Conservation (phyloP, 768 basidiomycete species). For the Agaricus subrufescens region DNA sequence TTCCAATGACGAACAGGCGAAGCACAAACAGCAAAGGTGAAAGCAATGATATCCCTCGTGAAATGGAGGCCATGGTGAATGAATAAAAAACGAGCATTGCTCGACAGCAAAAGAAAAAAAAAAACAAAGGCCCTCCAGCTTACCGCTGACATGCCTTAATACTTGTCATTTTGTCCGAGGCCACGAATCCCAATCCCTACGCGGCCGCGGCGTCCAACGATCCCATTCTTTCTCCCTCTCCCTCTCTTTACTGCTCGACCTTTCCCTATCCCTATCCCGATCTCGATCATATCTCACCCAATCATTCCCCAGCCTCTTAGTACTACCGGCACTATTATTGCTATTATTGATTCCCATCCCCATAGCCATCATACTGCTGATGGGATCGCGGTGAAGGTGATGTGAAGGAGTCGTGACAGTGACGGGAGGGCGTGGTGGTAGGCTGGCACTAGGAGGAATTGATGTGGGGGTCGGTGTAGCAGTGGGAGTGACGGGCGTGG, state of each 20-base stretch:
- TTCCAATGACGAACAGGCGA: too few relatives aligned
- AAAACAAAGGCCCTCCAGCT: too few relatives aligned
- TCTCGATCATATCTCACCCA: not conserved
- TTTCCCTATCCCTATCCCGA: not conserved
- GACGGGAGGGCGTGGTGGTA: not conserved
- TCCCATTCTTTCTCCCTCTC: constrained; percentile 1
- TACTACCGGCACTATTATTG: not conserved
- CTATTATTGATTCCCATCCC: not conserved
- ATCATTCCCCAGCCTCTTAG: not conserved
- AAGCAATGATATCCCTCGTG: too few relatives aligned
- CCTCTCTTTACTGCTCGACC: not conserved
- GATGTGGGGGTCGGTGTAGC: not conserved
- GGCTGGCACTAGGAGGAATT: not conserved
- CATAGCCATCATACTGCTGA: constrained; percentile 4
- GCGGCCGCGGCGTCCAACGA: not conserved
- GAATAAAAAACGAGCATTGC: too few relatives aligned
- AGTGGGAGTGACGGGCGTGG: not conserved
- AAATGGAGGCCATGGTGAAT: too few relatives aligned
- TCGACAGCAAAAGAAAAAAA: too few relatives aligned
- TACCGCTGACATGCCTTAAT: too few relatives aligned
- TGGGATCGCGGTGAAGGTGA: not conserved
- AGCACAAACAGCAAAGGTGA: too few relatives aligned
- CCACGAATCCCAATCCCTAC: too few relatives aligned
- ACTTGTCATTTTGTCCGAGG: too few relatives aligned
- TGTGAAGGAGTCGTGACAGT: not conserved